phyloP scores from a whole-genome alignment of 352 stramenopile species.

The Phytophthora tubulina region DNA sequence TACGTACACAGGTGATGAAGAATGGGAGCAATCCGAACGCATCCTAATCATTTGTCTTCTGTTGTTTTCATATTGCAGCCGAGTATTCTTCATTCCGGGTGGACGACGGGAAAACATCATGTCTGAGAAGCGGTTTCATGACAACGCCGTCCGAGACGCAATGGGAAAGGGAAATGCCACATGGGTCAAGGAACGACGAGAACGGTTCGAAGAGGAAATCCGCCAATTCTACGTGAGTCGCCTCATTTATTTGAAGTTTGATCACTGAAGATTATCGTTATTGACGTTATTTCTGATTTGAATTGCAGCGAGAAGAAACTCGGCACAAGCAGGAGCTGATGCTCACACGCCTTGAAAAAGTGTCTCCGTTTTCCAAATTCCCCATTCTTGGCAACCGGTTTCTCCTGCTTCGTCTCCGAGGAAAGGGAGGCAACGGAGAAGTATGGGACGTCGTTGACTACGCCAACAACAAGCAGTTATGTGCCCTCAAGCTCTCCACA shows the following conservation, averaged over 20 bases:
- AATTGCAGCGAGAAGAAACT: slow-evolving; percentile 69
- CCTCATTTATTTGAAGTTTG: slow-evolving; percentile 2
- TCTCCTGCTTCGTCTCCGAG: slow-evolving; percentile 66
- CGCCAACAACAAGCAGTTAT: slow-evolving; percentile 63
- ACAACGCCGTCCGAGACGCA: slow-evolving; percentile 64
- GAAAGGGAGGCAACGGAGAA: slow-evolving; percentile 83
- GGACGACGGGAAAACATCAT: slow-evolving; percentile 72
- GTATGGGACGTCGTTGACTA: slow-evolving; percentile 88
- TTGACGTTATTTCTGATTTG: slow-evolving; percentile 25
- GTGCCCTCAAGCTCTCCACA: slow-evolving; percentile 79
- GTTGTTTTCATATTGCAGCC: slow-evolving; percentile 32
- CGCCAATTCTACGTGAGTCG: slow-evolving; percentile 70
- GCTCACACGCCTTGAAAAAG: slow-evolving; percentile 78
- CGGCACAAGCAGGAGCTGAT: slow-evolving; percentile 83
- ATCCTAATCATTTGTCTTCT: slow-evolving; percentile 8
- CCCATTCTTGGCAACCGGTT: slow-evolving; percentile 79
- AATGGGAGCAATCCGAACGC: background rate
- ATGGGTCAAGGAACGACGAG: slow-evolving; percentile 59
- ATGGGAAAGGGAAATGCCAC: slow-evolving; percentile 57
- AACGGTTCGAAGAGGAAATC: slow-evolving; percentile 59
- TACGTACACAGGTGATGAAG: slow-evolving; percentile 35
- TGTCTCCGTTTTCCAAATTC: slow-evolving; percentile 79
- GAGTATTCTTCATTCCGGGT: slow-evolving; percentile 72
- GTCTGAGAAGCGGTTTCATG: slow-evolving; percentile 76
- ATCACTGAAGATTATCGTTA: slow-evolving; percentile 6